Evolutionary conservation across 192 early-diverging fungal species (phyloP).

Genomic region (Podila epigama): DNA sequence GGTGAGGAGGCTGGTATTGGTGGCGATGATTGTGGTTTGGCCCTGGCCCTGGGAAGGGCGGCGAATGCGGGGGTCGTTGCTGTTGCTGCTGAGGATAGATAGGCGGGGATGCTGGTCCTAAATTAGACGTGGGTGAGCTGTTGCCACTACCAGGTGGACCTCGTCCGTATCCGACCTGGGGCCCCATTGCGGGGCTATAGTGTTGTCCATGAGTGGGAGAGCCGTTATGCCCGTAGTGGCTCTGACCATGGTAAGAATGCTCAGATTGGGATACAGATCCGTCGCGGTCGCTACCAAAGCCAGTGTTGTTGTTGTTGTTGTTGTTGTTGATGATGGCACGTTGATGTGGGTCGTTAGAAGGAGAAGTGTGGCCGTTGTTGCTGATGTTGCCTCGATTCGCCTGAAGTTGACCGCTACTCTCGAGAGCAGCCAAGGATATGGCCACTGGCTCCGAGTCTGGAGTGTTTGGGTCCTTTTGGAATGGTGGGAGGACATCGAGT

Average conservation of each 20-base stretch:
- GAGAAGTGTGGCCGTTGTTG: too few relatives aligned
- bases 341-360: not conserved
- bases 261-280: not conserved
- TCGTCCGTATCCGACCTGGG: not conserved
- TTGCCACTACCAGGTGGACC: not conserved
- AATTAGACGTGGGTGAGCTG: not conserved
- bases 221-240: not conserved
- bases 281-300: not conserved
- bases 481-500: slow-evolving; percentile 25
- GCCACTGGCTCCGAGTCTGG: not conserved
- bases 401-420: not conserved
- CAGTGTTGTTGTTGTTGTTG: slow-evolving; percentile 3
- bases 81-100: not conserved
- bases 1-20: not conserved
- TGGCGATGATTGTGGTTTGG: not conserved
- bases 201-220: not conserved
- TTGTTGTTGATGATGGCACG: not conserved
- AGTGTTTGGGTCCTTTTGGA: not conserved
- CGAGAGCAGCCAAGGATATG: not conserved
- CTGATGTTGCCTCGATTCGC: not conserved
- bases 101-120: not conserved
- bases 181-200: not conserved
- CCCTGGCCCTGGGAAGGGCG: not conserved
- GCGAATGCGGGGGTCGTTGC: not conserved
- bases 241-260: not conserved